Base-by-base conservation (phyloP, 495 filamentous ascomycete species). In the Terfezia claveryi region DNA sequence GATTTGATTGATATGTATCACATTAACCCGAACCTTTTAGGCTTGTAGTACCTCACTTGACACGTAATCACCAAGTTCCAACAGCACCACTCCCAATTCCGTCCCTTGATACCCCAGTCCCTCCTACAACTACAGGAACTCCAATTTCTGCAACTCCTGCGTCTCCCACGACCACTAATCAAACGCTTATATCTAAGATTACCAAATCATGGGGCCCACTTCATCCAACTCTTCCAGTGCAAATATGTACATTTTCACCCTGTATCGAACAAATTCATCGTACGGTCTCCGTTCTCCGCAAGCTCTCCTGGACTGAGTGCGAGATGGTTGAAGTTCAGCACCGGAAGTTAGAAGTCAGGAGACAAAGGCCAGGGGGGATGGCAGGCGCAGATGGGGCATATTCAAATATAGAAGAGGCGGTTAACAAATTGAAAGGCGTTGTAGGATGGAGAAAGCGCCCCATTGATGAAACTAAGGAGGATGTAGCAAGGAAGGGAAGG, bases 181-280 rank as follows among this genome's bases (percentile, higher is more conserved):
- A 12, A 53, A 61, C 56, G 49, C 41, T 7, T 4, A 51, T 20
- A 16, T 23, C 4, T 53, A 37, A 55, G 50, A 23, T 49, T 50
- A 3, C 49, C 32, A 27, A 51, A 51, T 14, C 41, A 46, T 46
- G 41, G 41, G 41, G 41, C 0, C 79, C 86, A 0, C 74, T 98
- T 4, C 78, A 87, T 57, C 78, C 83, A 0, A 71, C 71, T 6
- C 69, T 74, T 32, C 69, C 84, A 2, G 76, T 78, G 17, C 74
- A 86, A 57, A 70, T 98, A 57, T 98, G 91, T 68, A 89, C 88
- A 2, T 98, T 98, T 71, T 87, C 82, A 8, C 91, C 91, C 0
- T 98, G 91, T 66, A 87, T 98, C 61, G 91, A 98, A 68, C 91
- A 98, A 67, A 88, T 88, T 9, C 82, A 82, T 36, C 75, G 77